These are phyloP conservation scores for Suillus alpinus DNA, from an alignment of 768 basidiomycete genomes.

Conservation along the genomic window DNA sequence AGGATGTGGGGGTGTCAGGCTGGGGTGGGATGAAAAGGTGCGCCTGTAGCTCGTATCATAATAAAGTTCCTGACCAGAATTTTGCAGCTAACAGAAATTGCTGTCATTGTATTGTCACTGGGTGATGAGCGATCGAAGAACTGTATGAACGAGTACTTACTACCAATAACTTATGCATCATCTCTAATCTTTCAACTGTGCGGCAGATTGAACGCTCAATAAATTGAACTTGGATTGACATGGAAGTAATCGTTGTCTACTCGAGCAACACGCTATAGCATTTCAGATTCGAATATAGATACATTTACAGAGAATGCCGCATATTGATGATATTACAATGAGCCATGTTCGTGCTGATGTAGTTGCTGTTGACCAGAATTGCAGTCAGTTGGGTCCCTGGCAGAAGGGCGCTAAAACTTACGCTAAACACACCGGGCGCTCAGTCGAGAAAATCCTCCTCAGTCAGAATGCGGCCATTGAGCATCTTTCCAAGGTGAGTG, in stretches of 20 bases:
- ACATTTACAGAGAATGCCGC: not conserved
- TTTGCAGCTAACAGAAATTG: too few species aligned
- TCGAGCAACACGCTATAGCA: not conserved
- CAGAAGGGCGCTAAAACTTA: not conserved
- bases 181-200: too few species aligned
- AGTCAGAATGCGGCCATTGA: slow-evolving; percentile 26
- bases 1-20: too few species aligned
- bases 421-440: not conserved
- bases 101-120: too few species aligned
- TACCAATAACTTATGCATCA: too few species aligned
- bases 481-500: slow-evolving; percentile 41
- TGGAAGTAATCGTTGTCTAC: too few species aligned
- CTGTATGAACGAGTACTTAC: too few species aligned
- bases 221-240: not conserved
- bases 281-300: not conserved
- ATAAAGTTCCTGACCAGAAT: too few species aligned
- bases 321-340: not conserved
- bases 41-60: too few species aligned
- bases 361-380: not conserved
- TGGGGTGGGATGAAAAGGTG: too few species aligned
- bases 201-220: not conserved
- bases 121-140: too few species aligned
- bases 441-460: slow-evolving; percentile 22
- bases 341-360: not conserved
- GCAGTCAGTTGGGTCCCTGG: not conserved